A percentile compares a stretch with the other conserved stretches of the same genome.
These are phyloP conservation scores for Colletotrichum tabaci DNA, from an alignment of 2,329 filamentous ascomycete species.

Conservation along the genomic window DNA sequence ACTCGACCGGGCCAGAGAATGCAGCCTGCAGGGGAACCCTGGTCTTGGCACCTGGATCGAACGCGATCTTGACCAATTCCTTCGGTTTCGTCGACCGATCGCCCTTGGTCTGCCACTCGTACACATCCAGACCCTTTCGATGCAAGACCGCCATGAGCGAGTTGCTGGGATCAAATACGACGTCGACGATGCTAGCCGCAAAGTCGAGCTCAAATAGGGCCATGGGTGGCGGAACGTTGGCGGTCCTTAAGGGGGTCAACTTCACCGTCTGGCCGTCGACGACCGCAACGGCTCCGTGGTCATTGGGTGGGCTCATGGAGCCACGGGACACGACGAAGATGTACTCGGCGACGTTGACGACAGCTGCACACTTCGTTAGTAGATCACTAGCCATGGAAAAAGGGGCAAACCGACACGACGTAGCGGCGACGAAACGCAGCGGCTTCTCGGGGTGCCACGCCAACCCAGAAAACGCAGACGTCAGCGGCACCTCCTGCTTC, in stretches of 20 bases:
- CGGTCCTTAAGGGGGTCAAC: constrained; percentile 85
- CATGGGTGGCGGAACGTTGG: constrained; percentile 95
- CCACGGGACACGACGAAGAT: constrained; percentile 78
- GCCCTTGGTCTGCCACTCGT: constrained; percentile 76
- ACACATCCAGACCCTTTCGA: constrained; percentile 75
- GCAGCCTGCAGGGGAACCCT: constrained; percentile 51
- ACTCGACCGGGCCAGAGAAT: constrained; percentile 47
- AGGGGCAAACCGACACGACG: constrained; percentile 58
- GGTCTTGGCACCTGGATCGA: constrained; percentile 48
- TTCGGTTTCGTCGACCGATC: constrained; percentile 63
- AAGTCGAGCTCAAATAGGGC: constrained; percentile 80
- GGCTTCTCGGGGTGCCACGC: constrained; percentile 91
- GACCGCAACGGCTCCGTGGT: constrained; percentile 85
- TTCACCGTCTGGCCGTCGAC: constrained; percentile 87
- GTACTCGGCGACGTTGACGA: constrained; percentile 75
- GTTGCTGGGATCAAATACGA: constrained; percentile 78
- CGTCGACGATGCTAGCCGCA: constrained; percentile 77
- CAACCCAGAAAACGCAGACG: constrained; percentile 53
- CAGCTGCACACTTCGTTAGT: constrained; percentile 51
- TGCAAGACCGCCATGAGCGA: constrained; percentile 81
- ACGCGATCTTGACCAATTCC: constrained; percentile 57
- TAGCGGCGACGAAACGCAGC: constrained; percentile 74
- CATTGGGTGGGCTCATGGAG: constrained; percentile 78
- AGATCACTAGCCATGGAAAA: background rate
- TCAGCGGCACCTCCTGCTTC: constrained; percentile 84